These are phyloP conservation scores for Vigna radiata DNA, from an alignment of 306 rosid genomes.

Conservation along the genomic window DNA sequence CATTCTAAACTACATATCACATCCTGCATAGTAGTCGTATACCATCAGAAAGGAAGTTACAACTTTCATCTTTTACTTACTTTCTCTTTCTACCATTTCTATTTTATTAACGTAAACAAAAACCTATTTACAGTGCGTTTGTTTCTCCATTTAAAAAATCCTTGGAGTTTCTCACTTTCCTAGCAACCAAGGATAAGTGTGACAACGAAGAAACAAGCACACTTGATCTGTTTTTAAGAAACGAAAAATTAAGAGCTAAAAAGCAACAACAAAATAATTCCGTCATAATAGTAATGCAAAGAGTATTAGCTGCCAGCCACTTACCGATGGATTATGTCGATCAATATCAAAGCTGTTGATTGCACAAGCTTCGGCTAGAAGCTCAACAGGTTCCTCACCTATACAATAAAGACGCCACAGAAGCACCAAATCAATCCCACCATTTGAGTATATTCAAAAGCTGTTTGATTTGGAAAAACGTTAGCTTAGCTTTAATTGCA, in stretches of 20 bases:
- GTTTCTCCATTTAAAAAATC: not conserved
- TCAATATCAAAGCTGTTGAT: conserved; percentile 94
- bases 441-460: not conserved
- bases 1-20: conserved; percentile 90
- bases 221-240: not conserved
- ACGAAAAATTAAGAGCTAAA: not conserved
- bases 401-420: conserved; percentile 15
- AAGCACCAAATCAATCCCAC: conserved; percentile 32
- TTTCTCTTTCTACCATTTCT: not conserved
- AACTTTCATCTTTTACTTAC: not conserved
- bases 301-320: conserved; percentile 39
- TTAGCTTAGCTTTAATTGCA: not conserved
- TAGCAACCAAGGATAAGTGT: not conserved
- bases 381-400: conserved; percentile 84
- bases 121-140: not conserved
- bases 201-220: not conserved
- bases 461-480: not conserved
- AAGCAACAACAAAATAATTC: not conserved
- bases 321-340: conserved; percentile 77
- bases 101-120: not conserved
- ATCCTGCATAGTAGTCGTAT: conserved; percentile 63
- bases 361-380: conserved; percentile 92
- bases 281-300: conserved; percentile 20
- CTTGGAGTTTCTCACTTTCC: not conserved
- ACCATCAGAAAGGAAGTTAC: conserved; percentile 32